A percentile compares a stretch with the other conserved stretches of the same genome.
Conservation (phyloP, 1,284 basidiomycete genomes). For the Trichosporon inkin region DNA sequence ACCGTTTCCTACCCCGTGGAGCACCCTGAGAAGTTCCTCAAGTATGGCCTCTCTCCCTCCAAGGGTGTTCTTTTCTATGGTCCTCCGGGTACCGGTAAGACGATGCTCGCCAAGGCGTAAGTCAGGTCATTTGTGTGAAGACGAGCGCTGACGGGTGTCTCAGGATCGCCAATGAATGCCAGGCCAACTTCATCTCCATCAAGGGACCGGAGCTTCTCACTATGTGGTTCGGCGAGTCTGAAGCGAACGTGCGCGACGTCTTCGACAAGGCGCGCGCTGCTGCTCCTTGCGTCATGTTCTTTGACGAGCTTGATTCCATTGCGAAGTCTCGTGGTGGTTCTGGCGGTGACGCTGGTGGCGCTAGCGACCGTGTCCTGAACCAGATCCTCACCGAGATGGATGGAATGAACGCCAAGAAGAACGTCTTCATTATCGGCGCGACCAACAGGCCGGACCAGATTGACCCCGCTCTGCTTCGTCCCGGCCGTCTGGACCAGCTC, state of each 20-base stretch:
- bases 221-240: slow-evolving; percentile 99
- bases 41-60: slow-evolving; percentile 98
- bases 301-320: slow-evolving; percentile 98
- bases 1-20: slow-evolving; percentile 99
- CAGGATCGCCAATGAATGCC: slow-evolving; percentile 93
- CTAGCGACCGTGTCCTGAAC: slow-evolving; percentile 94
- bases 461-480: slow-evolving; percentile 92
- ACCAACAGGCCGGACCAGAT: slow-evolving; percentile 99
- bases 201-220: slow-evolving; percentile 94
- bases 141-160: background rate
- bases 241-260: slow-evolving; percentile 98
- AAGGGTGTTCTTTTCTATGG: slow-evolving; percentile 96
- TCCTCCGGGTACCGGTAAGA: slow-evolving; percentile 95
- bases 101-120: slow-evolving; percentile 78
- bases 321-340: slow-evolving; percentile 86
- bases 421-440: slow-evolving; percentile 97
- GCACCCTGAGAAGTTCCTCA: slow-evolving; percentile 99
- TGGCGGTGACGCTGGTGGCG: slow-evolving; percentile 80
- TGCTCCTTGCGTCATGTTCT: slow-evolving; percentile 99
- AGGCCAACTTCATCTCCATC: slow-evolving; percentile 67
- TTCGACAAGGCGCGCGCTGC: slow-evolving; percentile 99
- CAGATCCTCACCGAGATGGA: slow-evolving; percentile 99
- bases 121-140: background rate
- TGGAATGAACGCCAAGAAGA: slow-evolving; percentile 99
- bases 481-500: slow-evolving; percentile 88